These are phyloP conservation scores for Trametes punicea DNA, from an alignment of 768 basidiomycete genomes.

Conservation along the genomic window DNA sequence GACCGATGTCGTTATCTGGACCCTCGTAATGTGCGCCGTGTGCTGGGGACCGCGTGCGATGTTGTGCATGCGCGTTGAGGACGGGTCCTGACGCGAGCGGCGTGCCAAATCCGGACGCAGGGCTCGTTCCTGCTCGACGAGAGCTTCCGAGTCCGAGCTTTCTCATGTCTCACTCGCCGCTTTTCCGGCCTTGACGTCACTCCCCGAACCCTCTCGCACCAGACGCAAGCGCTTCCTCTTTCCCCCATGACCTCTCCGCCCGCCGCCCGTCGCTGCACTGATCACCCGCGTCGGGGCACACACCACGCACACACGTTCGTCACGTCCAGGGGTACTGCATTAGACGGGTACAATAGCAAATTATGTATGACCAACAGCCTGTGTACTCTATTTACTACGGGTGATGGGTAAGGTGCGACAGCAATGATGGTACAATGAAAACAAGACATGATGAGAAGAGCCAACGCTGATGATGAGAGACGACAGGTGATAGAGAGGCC, in stretches of 20 bases:
- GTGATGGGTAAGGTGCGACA: constrained; percentile 19
- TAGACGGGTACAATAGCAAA: constrained; percentile 13
- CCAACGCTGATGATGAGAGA: neutral
- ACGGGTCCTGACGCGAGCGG: neutral
- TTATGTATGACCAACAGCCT: constrained; percentile 10
- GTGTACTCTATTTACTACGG: constrained; percentile 20
- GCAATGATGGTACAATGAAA: constrained; percentile 13
- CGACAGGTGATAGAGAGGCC: neutral
- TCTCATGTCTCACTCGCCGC: neutral
- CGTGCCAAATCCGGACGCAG: neutral
- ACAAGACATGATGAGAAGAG: neutral
- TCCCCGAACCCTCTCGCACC: neutral
- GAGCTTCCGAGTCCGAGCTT: no score
- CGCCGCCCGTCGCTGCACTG: neutral
- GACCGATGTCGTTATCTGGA: no score
- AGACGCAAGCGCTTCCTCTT: neutral
- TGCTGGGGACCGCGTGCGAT: neutral
- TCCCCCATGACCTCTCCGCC: constrained; percentile 5
- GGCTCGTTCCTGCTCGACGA: neutral
- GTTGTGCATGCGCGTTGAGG: neutral
- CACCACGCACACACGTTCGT: neutral
- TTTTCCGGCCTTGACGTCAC: neutral
- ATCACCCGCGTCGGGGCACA: neutral
- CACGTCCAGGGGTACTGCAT: constrained; percentile 1
- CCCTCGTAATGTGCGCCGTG: no score